phyloP scores from a whole-genome alignment of 179 eudicot species.

The Drosera spatulata region DNA sequence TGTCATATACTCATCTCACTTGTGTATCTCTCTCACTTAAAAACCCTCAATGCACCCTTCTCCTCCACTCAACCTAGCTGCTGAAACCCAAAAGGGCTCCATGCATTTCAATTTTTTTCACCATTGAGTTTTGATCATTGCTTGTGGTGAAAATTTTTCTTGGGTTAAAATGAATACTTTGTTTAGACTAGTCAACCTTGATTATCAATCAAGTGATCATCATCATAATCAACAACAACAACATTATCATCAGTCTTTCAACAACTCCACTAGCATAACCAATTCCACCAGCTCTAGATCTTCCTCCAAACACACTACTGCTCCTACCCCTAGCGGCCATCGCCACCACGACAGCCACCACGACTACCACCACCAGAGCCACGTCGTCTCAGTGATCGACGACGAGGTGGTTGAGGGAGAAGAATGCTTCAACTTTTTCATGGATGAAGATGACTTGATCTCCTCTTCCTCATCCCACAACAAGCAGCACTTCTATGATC shows the following conservation, averaged over 20 bases:
- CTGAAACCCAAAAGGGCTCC: neutral
- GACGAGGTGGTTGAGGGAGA: conserved; percentile 41
- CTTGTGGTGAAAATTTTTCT: neutral
- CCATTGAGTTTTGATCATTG: neutral
- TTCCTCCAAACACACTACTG: conserved; percentile 4
- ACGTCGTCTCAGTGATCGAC: neutral
- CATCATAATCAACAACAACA: conserved; percentile 17
- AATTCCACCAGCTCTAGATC: conserved; percentile 9
- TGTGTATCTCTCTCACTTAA: conserved; percentile 1
- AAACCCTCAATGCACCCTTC: neutral
- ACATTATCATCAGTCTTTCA: conserved; percentile 17
- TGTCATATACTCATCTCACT: too few species aligned
- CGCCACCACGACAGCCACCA: too few species aligned
- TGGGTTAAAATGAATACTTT: conserved; percentile 31
- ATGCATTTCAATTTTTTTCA: too few species aligned
- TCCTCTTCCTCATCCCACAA: conserved; percentile 46
- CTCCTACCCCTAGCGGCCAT: conserved; percentile 1
- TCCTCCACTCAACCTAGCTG: neutral
- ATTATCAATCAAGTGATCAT: neutral
- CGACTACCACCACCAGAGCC: too few species aligned
- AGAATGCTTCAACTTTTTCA: conserved; percentile 95
- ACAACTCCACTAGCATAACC: conserved; percentile 13
- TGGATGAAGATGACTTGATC: conserved; percentile 90
- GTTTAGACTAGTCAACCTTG: conserved; percentile 39
- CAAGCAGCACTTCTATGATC: too few species aligned